phyloP scores from a whole-genome alignment of 331 rosid species.

The Telfairia occidentalis region DNA sequence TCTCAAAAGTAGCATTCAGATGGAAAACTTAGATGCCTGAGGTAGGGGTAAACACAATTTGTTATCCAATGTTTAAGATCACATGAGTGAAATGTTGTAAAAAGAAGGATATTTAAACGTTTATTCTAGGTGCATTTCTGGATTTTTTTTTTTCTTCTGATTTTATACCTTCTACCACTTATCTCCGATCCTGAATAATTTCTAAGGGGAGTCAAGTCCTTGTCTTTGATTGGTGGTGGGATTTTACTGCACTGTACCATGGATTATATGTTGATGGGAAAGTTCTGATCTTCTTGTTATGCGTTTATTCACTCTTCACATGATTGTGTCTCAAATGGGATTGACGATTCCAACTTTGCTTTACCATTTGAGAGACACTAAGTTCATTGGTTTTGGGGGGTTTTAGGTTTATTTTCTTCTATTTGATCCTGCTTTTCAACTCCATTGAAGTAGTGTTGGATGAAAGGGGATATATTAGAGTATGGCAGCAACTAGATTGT shows the following conservation, averaged over 20 bases:
- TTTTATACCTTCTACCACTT: neutral
- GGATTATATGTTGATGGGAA: conserved; percentile 1
- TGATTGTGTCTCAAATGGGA: neutral
- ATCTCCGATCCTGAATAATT: neutral
- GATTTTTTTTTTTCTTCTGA: neutral
- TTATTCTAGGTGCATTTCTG: neutral
- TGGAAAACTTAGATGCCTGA: conserved; percentile 77
- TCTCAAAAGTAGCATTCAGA: conserved; percentile 80
- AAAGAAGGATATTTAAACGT: neutral
- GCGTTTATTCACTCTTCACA: neutral
- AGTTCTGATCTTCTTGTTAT: neutral
- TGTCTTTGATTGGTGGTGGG: conserved; percentile 5
- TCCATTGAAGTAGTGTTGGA: neutral
- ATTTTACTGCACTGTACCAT: neutral
- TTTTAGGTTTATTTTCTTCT: neutral
- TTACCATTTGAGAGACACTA: neutral
- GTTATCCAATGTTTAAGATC: neutral
- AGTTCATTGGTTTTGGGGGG: neutral
- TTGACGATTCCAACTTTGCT: neutral
- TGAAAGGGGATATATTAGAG: neutral
- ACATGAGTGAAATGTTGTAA: neutral
- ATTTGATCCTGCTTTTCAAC: neutral
- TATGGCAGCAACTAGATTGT: neutral
- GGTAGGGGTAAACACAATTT: neutral
- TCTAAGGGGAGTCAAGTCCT: neutral